Evolutionary conservation across 768 basidiomycete species (phyloP).

Genomic region (Collybiopsis luxurians): DNA sequence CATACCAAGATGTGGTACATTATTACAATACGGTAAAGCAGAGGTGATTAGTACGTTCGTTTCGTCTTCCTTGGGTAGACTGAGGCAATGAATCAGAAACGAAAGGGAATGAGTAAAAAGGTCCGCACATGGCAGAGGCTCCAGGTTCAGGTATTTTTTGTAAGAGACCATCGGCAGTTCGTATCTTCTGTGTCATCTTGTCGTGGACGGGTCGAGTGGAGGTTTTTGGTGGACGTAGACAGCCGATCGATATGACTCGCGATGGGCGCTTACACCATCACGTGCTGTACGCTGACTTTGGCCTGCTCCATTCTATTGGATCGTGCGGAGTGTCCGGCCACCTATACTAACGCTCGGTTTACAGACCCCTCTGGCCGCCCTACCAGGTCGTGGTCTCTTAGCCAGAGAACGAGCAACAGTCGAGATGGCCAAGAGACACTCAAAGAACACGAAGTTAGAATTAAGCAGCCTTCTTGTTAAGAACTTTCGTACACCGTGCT

Average conservation of each 20-base stretch:
- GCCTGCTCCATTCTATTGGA: too few relatives aligned
- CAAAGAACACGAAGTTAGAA: too few relatives aligned
- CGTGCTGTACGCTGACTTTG: too few relatives aligned
- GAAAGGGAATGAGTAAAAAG: slow-evolving; percentile 11
- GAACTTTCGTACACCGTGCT: too few relatives aligned
- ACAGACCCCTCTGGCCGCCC: too few relatives aligned
- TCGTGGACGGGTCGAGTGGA: neutral
- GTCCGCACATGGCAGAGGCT: slow-evolving; percentile 40
- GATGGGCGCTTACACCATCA: neutral
- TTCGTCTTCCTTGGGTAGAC: slow-evolving; percentile 80
- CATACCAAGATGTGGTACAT: slow-evolving; percentile 92
- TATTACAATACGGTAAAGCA: slow-evolving; percentile 95
- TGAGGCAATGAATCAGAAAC: slow-evolving; percentile 19
- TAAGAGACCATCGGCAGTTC: slow-evolving; percentile 47
- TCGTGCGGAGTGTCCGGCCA: too few relatives aligned
- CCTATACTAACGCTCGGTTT: too few relatives aligned
- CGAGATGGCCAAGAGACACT: too few relatives aligned
- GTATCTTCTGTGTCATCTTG: slow-evolving; percentile 54
- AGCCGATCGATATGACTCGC: slow-evolving; percentile 1
- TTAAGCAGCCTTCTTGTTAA: too few relatives aligned
- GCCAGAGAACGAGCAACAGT: too few relatives aligned
- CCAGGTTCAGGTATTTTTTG: slow-evolving; percentile 54
- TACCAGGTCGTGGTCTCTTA: too few relatives aligned
- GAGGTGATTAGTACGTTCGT: slow-evolving; percentile 91
- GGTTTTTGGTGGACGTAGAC: neutral